Percentiles rank a stretch among this genome's conserved stretches.
These are phyloP conservation scores for Fusarium vanettenii DNA, from an alignment of 2,329 filamentous ascomycete species.

Conservation along the genomic window DNA sequence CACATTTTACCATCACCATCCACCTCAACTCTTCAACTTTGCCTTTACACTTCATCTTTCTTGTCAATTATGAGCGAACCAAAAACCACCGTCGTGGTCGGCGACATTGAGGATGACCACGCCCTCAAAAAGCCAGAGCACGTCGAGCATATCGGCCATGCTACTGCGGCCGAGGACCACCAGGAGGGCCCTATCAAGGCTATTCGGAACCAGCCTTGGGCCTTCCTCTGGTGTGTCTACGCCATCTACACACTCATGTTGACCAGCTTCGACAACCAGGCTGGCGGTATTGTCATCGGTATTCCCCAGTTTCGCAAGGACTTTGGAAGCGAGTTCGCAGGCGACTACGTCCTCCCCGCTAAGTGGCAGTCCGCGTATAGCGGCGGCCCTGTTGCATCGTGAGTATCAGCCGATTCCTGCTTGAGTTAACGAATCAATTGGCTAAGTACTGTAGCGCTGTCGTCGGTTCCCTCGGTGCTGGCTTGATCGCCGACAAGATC, in stretches of 20 bases:
- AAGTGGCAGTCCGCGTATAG: slow-evolving; percentile 35
- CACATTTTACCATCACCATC: background rate
- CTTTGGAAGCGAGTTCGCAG: slow-evolving; percentile 22
- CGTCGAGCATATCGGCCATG: slow-evolving; percentile 25
- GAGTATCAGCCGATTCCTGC: background rate
- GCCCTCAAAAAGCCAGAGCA: slow-evolving; percentile 19
- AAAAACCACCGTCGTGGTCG: background rate
- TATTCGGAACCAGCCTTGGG: slow-evolving; percentile 23
- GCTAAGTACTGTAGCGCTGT: slow-evolving; percentile 13
- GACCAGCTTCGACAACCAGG: slow-evolving; percentile 35
- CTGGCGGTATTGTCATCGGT: slow-evolving; percentile 22
- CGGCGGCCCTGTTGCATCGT: slow-evolving; percentile 34
- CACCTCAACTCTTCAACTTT: background rate
- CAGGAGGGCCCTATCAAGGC: slow-evolving; percentile 19
- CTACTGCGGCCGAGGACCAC: slow-evolving; percentile 28
- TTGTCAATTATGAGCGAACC: background rate
- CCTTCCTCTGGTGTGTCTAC: slow-evolving; percentile 31
- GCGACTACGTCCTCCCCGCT: slow-evolving; percentile 27
- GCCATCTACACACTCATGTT: slow-evolving; percentile 32
- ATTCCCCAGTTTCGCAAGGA: slow-evolving; percentile 36
- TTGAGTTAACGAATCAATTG: background rate
- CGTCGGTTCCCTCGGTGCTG: slow-evolving; percentile 23
- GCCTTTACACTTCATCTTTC: background rate
- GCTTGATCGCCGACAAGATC: slow-evolving; percentile 25
- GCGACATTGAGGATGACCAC: slow-evolving; percentile 16